Percentiles rank a stretch among this genome's conserved stretches.
Evolutionary conservation across 139 green algal genomes (phyloP).

Genomic region (Asterochloris erici): DNA sequence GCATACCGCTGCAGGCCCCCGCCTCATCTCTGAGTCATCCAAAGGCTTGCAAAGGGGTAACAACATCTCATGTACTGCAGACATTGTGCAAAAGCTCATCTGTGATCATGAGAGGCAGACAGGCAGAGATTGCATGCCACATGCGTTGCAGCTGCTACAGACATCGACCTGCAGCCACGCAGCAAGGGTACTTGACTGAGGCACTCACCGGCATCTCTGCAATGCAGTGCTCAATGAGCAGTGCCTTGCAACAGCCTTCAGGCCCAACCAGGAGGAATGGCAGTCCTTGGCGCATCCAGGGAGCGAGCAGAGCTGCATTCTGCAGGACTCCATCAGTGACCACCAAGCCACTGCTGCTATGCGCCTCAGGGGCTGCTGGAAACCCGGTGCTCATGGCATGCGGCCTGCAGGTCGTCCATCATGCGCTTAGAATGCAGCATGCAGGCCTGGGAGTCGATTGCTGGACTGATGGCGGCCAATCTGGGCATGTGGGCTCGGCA

Average conservation of each 20-base stretch:
- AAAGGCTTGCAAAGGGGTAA: too few relatives aligned
- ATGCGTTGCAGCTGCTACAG: neutral
- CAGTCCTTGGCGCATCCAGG: conserved; percentile 59
- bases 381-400: neutral
- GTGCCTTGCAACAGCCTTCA: conserved; percentile 69
- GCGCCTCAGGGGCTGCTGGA: neutral
- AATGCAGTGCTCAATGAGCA: conserved; percentile 63
- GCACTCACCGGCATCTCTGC: neutral
- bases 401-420: neutral
- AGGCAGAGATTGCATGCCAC: neutral
- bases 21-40: too few relatives aligned
- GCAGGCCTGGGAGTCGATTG: neutral
- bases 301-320: conserved; percentile 44
- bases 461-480: neutral
- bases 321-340: conserved; percentile 33
- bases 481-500: neutral
- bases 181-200: neutral
- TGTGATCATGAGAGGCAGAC: too few relatives aligned
- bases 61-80: too few relatives aligned
- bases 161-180: neutral
- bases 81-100: too few relatives aligned
- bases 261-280: conserved; percentile 73
- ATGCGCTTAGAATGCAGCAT: neutral
- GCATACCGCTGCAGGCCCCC: neutral
- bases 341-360: neutral